Percentiles rank a stretch among this genome's conserved stretches.
Conservation (phyloP, 495 filamentous ascomycete species). For the Geopyxis carbonaria region DNA sequence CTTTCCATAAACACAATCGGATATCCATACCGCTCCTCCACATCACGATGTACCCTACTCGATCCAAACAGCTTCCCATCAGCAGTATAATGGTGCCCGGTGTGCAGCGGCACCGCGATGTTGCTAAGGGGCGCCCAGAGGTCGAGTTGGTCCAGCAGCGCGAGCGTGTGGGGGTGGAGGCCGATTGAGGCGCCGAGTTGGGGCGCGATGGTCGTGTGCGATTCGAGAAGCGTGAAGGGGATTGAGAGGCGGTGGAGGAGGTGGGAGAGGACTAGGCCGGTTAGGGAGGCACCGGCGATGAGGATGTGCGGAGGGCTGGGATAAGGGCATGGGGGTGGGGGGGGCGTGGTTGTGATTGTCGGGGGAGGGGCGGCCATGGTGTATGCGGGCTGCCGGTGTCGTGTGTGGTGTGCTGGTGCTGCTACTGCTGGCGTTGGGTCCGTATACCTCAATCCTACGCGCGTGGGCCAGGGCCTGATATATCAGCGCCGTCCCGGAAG, state of each 20-base stretch:
- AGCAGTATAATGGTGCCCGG: neutral
- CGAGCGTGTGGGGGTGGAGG: neutral
- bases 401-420: no score
- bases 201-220: neutral
- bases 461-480: no score
- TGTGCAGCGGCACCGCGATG: neutral
- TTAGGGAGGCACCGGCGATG: neutral
- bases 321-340: no score
- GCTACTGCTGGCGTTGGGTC: no score
- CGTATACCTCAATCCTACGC: no score
- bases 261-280: neutral
- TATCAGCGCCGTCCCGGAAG: no score
- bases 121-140: neutral
- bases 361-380: no score
- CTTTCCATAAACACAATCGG: slow-evolving; percentile 1
- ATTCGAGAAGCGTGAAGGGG: neutral
- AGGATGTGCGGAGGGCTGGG: no score
- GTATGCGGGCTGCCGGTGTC: no score
- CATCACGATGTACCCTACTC: slow-evolving; percentile 1
- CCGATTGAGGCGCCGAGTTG: neutral
- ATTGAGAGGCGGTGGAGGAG: neutral
- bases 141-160: neutral
- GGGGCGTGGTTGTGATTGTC: no score
- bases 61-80: neutral
- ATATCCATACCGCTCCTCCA: neutral